A percentile compares a stretch with the other conserved stretches of the same genome.
These are phyloP conservation scores for Globisporangium apiculatum DNA, from an alignment of 352 stramenopile species.

Conservation along the genomic window DNA sequence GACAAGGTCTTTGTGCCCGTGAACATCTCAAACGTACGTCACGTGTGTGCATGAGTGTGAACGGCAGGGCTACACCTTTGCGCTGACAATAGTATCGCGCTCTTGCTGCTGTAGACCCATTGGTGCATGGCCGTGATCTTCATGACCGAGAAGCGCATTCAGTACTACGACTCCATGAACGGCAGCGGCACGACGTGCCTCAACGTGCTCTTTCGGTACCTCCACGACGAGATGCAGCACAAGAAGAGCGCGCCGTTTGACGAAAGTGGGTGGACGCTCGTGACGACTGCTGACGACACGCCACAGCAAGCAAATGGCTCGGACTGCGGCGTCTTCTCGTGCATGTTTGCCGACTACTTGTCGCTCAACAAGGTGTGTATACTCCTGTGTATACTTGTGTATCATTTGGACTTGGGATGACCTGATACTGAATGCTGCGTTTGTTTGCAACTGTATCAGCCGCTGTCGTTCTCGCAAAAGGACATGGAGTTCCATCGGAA, in stretches of 20 bases:
- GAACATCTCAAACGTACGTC: conserved; percentile 78
- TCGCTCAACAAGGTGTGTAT: conserved; percentile 49
- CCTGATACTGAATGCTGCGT: background rate
- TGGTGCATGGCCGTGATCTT: conserved; percentile 86
- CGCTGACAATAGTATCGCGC: no score
- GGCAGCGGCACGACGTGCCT: conserved; percentile 63
- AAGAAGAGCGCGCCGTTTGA: conserved; percentile 77
- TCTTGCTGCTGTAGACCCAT: conserved; percentile 45
- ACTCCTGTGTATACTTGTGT: no score
- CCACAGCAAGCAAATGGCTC: conserved; percentile 78
- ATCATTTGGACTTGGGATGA: background rate
- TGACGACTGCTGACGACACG: conserved; percentile 46
- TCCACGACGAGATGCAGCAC: conserved; percentile 78
- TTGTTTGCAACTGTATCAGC: conserved; percentile 16
- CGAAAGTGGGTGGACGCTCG: conserved; percentile 52
- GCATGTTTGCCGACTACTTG: conserved; percentile 81
- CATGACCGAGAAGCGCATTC: conserved; percentile 85
- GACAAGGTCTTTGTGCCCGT: conserved; percentile 86
- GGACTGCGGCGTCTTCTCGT: conserved; percentile 83
- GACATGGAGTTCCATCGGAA: conserved; percentile 82
- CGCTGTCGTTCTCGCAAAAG: conserved; percentile 63
- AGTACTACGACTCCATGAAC: conserved; percentile 86
- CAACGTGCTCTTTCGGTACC: conserved; percentile 68
- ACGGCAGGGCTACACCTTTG: no score
- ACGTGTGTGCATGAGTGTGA: background rate